These are phyloP conservation scores for Clarkia xantiana DNA, from an alignment of 345 rosid genomes.

Conservation along the genomic window DNA sequence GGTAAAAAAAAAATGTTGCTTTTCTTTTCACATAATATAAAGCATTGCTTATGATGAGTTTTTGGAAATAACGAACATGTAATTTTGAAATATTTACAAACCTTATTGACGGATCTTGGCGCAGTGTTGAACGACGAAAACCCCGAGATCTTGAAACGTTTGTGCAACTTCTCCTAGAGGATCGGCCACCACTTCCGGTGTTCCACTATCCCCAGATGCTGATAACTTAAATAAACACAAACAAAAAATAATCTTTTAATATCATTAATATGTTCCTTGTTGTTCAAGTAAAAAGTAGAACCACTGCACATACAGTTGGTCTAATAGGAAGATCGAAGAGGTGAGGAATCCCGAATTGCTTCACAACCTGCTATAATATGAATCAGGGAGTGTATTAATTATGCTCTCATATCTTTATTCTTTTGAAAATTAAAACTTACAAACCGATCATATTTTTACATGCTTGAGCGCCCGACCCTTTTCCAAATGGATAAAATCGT, in stretches of 20 bases:
- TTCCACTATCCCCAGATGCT: constrained; percentile 92
- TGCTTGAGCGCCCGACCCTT: constrained; percentile 97
- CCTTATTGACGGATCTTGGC: constrained; percentile 98
- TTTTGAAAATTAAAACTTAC: neutral
- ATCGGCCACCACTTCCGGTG: constrained; percentile 79
- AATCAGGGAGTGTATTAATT: neutral
- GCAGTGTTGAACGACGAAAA: constrained; percentile 85
- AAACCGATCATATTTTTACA: constrained; percentile 9
- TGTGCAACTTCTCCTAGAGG: constrained; percentile 81
- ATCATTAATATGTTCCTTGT: no score
- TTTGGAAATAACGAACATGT: no score
- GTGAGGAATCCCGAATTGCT: constrained; percentile 96
- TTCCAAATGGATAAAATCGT: constrained; percentile 89
- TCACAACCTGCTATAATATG: constrained; percentile 44
- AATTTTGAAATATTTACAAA: constrained; percentile 4
- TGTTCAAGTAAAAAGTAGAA: no score
- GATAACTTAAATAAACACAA: constrained; percentile 26
- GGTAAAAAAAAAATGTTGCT: no score
- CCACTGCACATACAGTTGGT: constrained; percentile 44
- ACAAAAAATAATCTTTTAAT: no score
- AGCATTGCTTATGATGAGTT: no score
- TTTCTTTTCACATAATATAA: no score
- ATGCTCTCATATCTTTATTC: no score
- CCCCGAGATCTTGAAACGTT: constrained; percentile 79
- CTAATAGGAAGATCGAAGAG: constrained; percentile 92